phyloP scores from a whole-genome alignment of 441 rosid genomes.

The Biscutella laevigata region DNA sequence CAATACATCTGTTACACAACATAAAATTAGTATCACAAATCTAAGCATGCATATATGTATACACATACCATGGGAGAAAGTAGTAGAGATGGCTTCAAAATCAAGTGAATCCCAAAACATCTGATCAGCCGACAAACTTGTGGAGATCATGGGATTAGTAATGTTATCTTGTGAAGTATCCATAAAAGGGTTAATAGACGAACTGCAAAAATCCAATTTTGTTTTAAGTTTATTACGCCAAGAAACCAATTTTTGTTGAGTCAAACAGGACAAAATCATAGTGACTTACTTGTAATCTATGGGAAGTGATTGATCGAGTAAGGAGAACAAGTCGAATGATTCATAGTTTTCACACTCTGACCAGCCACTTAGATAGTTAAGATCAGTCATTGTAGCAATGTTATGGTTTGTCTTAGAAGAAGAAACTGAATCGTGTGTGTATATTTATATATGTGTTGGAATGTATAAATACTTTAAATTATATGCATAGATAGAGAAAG shows the following conservation, averaged over 20 bases:
- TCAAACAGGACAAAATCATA: neutral
- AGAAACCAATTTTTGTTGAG: neutral
- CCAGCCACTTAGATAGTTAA: neutral
- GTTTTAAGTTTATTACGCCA: too few relatives aligned
- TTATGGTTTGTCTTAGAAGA: neutral
- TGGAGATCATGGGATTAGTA: conserved; percentile 1
- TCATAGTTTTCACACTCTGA: conserved; percentile 9
- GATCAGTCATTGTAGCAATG: conserved; percentile 18
- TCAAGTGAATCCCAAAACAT: conserved; percentile 9
- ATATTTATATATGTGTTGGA: neutral
- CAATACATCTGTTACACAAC: conserved; percentile 7
- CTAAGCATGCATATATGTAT: neutral
- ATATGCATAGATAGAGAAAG: conserved; percentile 3
- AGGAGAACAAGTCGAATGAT: conserved; percentile 7
- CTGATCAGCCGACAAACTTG: neutral
- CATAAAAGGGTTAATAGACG: neutral
- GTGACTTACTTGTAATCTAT: conserved; percentile 9
- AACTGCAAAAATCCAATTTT: conserved; percentile 19
- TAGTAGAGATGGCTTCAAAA: conserved; percentile 10
- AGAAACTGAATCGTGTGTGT: conserved; percentile 5
- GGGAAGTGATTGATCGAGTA: conserved; percentile 16
- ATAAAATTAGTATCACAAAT: neutral
- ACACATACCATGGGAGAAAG: conserved; percentile 17
- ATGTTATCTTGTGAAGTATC: conserved; percentile 13
- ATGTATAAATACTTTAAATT: neutral